Evolutionary conservation across 805 yeast species (phyloP), one percentile per base, ranked within the genome.

Genomic region (Metschnikowia continentalis): DNA sequence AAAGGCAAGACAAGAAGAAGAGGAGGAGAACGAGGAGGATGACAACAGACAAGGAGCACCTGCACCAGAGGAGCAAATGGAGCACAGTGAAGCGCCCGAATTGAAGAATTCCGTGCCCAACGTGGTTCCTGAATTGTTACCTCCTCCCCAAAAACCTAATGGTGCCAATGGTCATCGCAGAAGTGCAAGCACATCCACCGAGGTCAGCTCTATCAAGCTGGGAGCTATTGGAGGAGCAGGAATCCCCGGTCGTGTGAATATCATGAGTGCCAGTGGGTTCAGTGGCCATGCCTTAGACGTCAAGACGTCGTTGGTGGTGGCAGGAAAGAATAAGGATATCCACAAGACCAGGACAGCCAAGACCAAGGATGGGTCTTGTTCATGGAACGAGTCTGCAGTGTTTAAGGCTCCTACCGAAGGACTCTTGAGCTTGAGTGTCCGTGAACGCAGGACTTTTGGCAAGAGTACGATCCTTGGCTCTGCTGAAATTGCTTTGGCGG

Each of bases 401-500:
- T 87, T 91, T 72, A 82, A 79, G 61, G 84, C 92, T 5, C 74
- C 84, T 4, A 68, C 83, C 4, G 84, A 79, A 10, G 83, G 84
- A 3, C 76, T 72, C 49, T 61, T 91, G 39, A 70, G 80, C 2
- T 80, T 92, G 61, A 74, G 76, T 38, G 80, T 88, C 26, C 74
- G 81, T 39, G 81, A 83, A 33, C 86, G 81, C 61, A 94, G 88
- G 64, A 78, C 82, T 2, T 77, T 91, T 58, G 90, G 96, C 36
- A 83, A 85, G 61, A 84, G 81, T 57, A 71, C 73, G 26, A 87
- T 81, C 50, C 49, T 90, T 38, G 96, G 86, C 11, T 74, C 74
- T 43, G 82, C 82, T 7, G 72, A 79, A 36, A 59, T 89, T 32
- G 67, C 70, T 11, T 69, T 88, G 54, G 61, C 69, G 38, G 84